Evolutionary conservation across 768 basidiomycete genomes (phyloP).

Genomic region (Termitomyces sp.): DNA sequence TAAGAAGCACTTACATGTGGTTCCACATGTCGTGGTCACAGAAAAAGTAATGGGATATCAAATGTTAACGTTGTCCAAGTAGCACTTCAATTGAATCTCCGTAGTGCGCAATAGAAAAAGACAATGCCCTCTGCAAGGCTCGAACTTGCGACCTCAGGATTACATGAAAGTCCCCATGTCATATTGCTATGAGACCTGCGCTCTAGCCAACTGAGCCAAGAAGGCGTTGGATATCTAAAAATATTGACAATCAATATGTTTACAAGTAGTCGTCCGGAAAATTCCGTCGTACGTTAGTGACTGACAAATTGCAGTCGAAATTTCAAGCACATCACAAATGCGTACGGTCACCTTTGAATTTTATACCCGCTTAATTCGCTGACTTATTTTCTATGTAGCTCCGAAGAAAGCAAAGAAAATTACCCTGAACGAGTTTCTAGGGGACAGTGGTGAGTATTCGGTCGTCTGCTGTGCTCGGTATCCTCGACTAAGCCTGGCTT

Average conservation of each 20-base stretch:
- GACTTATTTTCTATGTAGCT: constrained; percentile 39
- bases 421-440: constrained; percentile 89
- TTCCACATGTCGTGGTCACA: constrained; percentile 3
- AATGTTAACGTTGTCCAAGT: no score
- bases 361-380: neutral
- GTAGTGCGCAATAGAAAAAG: constrained; percentile 4
- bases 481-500: constrained; percentile 11
- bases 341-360: constrained; percentile 10
- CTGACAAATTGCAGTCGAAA: constrained; percentile 18
- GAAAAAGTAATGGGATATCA: neutral
- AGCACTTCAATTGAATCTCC: no score
- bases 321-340: constrained; percentile 16
- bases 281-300: constrained; percentile 7
- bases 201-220: constrained; percentile 53
- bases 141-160: constrained; percentile 56
- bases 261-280: neutral
- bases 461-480: constrained; percentile 14
- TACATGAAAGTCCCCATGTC: constrained; percentile 25
- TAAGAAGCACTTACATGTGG: neutral
- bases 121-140: constrained; percentile 45
- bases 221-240: neutral
- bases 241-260: accelerated
- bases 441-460: constrained; percentile 66
- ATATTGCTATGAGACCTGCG: constrained; percentile 48
- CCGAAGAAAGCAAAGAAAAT: constrained; percentile 94